phyloP scores from a whole-genome alignment of 306 rosid species.

The Prunus fruticosa region DNA sequence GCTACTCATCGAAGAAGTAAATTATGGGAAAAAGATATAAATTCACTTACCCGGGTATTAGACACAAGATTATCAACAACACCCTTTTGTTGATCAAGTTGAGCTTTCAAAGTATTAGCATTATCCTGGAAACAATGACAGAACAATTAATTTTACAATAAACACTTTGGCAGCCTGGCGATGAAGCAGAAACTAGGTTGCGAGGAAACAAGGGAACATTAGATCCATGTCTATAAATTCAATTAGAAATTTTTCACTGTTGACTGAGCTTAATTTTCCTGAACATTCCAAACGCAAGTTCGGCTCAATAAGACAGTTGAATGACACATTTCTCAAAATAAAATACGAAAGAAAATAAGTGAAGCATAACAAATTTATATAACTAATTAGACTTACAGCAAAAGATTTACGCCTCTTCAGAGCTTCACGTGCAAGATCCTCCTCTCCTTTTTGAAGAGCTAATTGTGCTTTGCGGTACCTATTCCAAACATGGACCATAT shows the following conservation, averaged over 20 bases:
- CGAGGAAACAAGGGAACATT: not conserved
- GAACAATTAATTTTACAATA: slow-evolving; percentile 2
- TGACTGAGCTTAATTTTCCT: not conserved
- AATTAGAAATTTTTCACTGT: not conserved
- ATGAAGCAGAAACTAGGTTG: not conserved
- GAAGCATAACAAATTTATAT: not conserved
- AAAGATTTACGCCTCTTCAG: slow-evolving; percentile 88
- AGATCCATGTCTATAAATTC: not conserved
- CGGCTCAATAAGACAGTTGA: not conserved
- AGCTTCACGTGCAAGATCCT: slow-evolving; percentile 98
- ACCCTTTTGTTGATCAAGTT: slow-evolving; percentile 92
- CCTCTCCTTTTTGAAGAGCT: slow-evolving; percentile 91
- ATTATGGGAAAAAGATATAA: not conserved
- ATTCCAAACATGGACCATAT: slow-evolving; percentile 20
- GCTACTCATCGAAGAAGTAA: not conserved
- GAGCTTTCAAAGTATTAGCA: slow-evolving; percentile 82
- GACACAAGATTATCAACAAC: slow-evolving; percentile 95
- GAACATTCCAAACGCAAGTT: not conserved
- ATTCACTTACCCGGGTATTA: slow-evolving; percentile 67
- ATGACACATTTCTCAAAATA: not conserved
- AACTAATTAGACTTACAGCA: slow-evolving; percentile 47
- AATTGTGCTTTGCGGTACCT: slow-evolving; percentile 94
- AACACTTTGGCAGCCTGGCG: not conserved
- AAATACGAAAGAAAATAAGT: not conserved
- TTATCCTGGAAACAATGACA: slow-evolving; percentile 67